Evolutionary conservation across 495 filamentous ascomycete species (phyloP).

Genomic region (Penicillium cataractarum): DNA sequence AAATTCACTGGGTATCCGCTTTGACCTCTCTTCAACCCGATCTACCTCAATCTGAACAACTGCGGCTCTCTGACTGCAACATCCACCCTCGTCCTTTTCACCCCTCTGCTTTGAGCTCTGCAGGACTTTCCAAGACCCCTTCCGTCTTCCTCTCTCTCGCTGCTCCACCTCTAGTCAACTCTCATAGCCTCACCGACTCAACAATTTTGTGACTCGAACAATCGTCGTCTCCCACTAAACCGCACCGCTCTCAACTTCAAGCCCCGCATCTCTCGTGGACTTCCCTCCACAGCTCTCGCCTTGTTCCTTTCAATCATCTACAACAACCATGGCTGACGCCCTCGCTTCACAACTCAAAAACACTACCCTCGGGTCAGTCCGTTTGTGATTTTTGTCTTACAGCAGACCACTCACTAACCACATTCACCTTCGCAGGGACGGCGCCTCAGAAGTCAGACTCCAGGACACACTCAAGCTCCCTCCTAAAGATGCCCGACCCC

Average conservation of each 20-base stretch:
- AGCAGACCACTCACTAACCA: slow-evolving; percentile 17
- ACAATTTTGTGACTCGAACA: slow-evolving; percentile 1
- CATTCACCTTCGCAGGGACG: slow-evolving; percentile 46
- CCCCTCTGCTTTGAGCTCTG: neutral
- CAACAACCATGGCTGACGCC: slow-evolving; percentile 56
- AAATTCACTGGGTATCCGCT: slow-evolving; percentile 14
- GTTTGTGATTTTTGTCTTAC: slow-evolving; percentile 1
- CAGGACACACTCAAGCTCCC: slow-evolving; percentile 78
- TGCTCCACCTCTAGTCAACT: neutral
- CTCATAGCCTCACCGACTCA: neutral
- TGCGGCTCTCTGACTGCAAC: neutral
- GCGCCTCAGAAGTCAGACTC: slow-evolving; percentile 66
- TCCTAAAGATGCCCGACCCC: slow-evolving; percentile 81
- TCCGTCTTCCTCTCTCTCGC: neutral
- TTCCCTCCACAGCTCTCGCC: neutral
- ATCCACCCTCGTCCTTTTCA: slow-evolving; percentile 4
- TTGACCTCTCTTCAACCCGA: slow-evolving; percentile 8
- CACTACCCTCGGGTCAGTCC: slow-evolving; percentile 66
- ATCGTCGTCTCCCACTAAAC: neutral
- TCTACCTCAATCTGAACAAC: slow-evolving; percentile 15
- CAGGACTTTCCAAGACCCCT: neutral
- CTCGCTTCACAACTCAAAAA: slow-evolving; percentile 72
- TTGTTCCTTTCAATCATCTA: neutral
- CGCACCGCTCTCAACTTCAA: neutral
- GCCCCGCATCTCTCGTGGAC: slow-evolving; percentile 2